Evolutionary conservation across 2,329 filamentous ascomycete species (phyloP), one percentile per base, ranked within the genome.

Genomic region (Cercospora beticola): DNA sequence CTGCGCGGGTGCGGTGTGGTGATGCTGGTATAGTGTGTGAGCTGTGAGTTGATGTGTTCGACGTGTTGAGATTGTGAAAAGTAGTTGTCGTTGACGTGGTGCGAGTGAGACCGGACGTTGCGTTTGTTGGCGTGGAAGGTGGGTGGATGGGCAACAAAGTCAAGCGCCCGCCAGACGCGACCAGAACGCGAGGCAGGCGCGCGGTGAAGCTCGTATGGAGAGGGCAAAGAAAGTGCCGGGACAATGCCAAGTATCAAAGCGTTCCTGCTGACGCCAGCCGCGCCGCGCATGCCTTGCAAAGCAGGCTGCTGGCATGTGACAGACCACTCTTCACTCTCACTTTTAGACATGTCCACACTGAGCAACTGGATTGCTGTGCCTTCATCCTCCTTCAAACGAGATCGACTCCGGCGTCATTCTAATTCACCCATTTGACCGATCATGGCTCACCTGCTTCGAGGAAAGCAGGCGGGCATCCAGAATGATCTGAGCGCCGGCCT

Each of bases 381-480:
- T 36, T 36, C 4, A 16, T 4, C 21, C 14, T 5, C 2, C 9
- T 59, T 36, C 56, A 21, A 56, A 21, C 16, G 30, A 59, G 7
- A 1, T 14, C 30, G 16, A 21, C 18, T 23, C 0, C 1, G 56
- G 8, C 56, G 10, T 36, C 56, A 5, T 1, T n/a, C 16, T 14
- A 5, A 28, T n/a, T 1, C 49, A 3, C 21, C 30, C 46, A 40
- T 10, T 56, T 26, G 54, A 36, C 12, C 31, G 26, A 74, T 74
- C 67, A 97, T 97, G 94, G 89, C 94, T 65, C 88, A 91, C 75
- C 94, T 98, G 79, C 83, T 99, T 71, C 87, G 95, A 79, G 91
- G 92, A 75, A 97, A 97, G 85, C 95, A 98, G 85, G 88, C 93
- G 67, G 95, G 95, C 76, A 91, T 99, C 75, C 91, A 93, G 79